Evolutionary conservation across 371 early-diverging fungal species (phyloP).

Genomic region (Mucor circinelloides): DNA sequence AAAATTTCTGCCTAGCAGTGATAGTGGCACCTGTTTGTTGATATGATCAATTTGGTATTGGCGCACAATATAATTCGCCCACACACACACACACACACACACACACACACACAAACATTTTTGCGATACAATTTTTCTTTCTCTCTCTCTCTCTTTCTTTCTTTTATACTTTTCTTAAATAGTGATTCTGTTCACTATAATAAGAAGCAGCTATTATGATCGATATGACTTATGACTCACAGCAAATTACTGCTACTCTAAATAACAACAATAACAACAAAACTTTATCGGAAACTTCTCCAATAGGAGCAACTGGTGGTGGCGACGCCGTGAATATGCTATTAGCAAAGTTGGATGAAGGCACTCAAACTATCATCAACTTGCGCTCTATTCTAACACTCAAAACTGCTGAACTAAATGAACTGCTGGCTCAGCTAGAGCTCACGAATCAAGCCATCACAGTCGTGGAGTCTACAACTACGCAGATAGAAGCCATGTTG

Average conservation of each 20-base stretch:
- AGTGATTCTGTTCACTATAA: neutral
- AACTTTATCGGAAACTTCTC: conserved; percentile 15
- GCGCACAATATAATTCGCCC: neutral
- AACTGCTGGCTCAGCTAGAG: conserved; percentile 50
- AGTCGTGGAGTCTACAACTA: conserved; percentile 47
- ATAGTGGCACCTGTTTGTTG: neutral
- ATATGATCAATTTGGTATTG: neutral
- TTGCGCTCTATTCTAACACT: conserved; percentile 49
- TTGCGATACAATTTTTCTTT: neutral
- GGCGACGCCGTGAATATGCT: conserved; percentile 33
- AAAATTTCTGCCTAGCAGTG: neutral
- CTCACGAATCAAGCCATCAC: conserved; percentile 49
- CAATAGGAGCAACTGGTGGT: conserved; percentile 7
- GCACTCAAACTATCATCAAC: conserved; percentile 49
- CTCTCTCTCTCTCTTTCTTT: neutral
- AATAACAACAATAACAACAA: neutral
- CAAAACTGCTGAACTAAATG: conserved; percentile 56
- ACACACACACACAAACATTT: neutral
- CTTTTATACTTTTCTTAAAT: neutral
- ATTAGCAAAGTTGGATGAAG: conserved; percentile 36
- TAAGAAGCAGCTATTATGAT: conserved; percentile 4
- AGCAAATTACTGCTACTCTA: neutral
- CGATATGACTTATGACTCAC: conserved; percentile 14
- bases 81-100: neutral
- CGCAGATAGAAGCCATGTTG: conserved; percentile 47